Base-by-base conservation (phyloP, 148 eudicot species). In the Camellia lanceoleosa region DNA sequence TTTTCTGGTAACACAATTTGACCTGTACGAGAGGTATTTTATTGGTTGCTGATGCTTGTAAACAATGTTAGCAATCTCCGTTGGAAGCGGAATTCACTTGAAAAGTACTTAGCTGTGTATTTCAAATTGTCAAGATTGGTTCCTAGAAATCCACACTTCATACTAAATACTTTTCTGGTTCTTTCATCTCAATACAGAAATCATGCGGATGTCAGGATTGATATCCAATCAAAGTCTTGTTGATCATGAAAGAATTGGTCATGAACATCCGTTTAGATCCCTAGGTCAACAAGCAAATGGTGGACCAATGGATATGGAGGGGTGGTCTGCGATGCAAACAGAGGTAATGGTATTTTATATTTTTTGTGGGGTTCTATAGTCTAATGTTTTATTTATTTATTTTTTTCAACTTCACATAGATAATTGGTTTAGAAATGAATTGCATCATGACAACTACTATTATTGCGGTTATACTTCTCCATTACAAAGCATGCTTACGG, bases 201-300 rank as follows among this genome's bases (percentile, higher is more conserved):
- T 88, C 78, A 52, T 84, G 73, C 78, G 85, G 51, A 74, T 81
- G 30, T 77, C 90, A 23, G 81, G 81, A 43, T 12, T 80, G 73
- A 14, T 80, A 54, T 65, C 87, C 44, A 86, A 78, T 60, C 84
- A 84, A 47, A 52, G 64, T 78, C 49, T 64, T 67, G 66, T 81
- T 41, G 86, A 82, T 81, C 86, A 67, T 43, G 88, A 86, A 80
- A 83, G 87, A 70, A 69, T 80, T 75, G 85, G 82, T 18, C 87
- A 78, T 78, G 90, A 84, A 10, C 79, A 71, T 77, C 82, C 80
- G 11, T 82, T 77, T 63, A 78, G 82, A 67, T 71, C 88, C 20
- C 79, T 74, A 18, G 80, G 83, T 55, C 86, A 79, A 78, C 85
- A 81, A 41, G 69, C 63, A 5, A 85, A 85, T 85, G 88, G 86